Evolutionary conservation across 805 yeast genomes (phyloP), one percentile per base, ranked within the genome.

Genomic region (Yamadazyma philogaea): DNA sequence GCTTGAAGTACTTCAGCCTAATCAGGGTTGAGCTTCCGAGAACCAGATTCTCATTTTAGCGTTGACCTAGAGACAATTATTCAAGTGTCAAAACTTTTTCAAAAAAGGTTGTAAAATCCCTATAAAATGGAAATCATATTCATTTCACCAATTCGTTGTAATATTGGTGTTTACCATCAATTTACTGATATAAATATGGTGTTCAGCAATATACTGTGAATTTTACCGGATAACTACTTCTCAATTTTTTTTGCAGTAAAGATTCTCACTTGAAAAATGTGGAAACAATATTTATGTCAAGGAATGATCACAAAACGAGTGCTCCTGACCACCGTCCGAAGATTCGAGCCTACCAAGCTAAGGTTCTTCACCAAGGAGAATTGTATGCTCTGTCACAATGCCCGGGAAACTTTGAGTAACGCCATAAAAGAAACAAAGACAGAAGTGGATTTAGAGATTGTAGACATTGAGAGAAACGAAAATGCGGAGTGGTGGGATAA

Each of bases 341-440:
- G 34, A 30, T 15, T 31, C n/a, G 17, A 22, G 8, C 19, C 40
- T 11, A 32, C 31, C 6, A 31, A 31, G 14, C 12, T 40, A 24
- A 81, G 84, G 0, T 74, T 85, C 40, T 85, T 79, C 62, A 80
- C 87, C 4, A 85, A 85, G 54, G 77, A 78, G 4, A 78, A 81
- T 26, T 85, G 93, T 53, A 78, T 78, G 51, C 60, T 85, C 20
- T 85, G 93, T 52, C 75, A 77, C 39, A 81, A 78, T 43, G 91
- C 89, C 4, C 75, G 77, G 46, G 61, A 52, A 2, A 77, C 78
- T 2, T 57, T 84, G 33, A 52, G 64, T 12, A 61, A 68, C 20
- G 72, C 79, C 0, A 55, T 76, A 6, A 58, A 60, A 12, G 58
- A 62, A 28, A 55, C 57, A 7, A 52, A 65, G 1, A 42, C 47